Conservation (phyloP, 164 flowering plant genomes). For the Chimonanthus praecox region DNA sequence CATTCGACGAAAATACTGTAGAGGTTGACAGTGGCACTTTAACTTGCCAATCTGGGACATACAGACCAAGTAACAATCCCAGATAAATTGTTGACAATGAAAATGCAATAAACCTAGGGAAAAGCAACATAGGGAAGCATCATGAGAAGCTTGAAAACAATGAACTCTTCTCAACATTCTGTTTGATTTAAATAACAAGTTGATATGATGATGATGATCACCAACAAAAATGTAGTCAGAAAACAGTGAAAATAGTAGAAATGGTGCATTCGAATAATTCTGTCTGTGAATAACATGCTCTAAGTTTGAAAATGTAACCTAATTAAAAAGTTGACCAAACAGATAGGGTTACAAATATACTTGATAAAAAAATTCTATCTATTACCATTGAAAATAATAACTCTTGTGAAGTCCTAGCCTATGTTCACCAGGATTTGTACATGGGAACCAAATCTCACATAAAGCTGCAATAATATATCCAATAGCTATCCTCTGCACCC, state of each 20-base stretch:
- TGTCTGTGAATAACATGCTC: background rate
- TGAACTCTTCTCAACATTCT: no score
- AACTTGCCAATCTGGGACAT: slow-evolving; percentile 74
- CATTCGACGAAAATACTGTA: slow-evolving; percentile 17
- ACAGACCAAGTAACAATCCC: slow-evolving; percentile 45
- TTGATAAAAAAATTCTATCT: background rate
- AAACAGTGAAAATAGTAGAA: background rate
- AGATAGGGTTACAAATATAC: background rate
- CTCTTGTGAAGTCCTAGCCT: slow-evolving; percentile 21
- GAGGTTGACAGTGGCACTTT: slow-evolving; percentile 23
- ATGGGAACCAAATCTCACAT: slow-evolving; percentile 65
- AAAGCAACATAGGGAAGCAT: slow-evolving; percentile 1
- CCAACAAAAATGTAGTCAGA: background rate
- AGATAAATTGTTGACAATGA: slow-evolving; percentile 33
- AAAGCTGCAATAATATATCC: slow-evolving; percentile 58
- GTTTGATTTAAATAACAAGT: background rate
- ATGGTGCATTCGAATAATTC: background rate
- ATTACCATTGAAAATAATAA: slow-evolving; percentile 52
- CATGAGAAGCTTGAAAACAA: background rate
- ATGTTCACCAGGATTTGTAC: slow-evolving; percentile 13
- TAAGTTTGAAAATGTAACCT: background rate
- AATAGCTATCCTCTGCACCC: slow-evolving; percentile 59
- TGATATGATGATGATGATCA: background rate
- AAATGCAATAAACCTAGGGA: slow-evolving; percentile 41
- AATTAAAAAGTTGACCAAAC: background rate